phyloP scores from a whole-genome alignment of 73 alveolate genomes.

The Durusdinium trenchii region DNA sequence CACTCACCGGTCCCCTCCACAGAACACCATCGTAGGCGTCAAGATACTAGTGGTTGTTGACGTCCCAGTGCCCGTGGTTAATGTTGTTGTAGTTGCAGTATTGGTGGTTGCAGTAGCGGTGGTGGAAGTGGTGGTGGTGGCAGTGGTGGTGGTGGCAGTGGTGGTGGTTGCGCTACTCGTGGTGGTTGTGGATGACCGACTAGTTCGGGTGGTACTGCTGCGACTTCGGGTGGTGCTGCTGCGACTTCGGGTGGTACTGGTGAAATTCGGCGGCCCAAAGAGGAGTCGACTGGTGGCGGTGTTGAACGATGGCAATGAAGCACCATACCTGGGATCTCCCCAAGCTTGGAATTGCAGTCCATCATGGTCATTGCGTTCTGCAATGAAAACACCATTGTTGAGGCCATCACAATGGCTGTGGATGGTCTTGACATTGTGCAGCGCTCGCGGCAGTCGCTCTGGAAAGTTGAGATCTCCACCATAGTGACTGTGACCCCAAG shows the following conservation, averaged over 20 bases:
- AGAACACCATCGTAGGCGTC: too few species aligned
- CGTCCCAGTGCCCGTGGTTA: too few species aligned
- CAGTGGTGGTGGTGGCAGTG: neutral
- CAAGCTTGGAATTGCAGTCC: neutral
- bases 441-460: neutral
- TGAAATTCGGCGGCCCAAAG: neutral
- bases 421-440: neutral
- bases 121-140: too few species aligned
- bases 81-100: too few species aligned
- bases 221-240: neutral
- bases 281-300: too few species aligned
- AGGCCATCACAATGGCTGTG: constrained; percentile 24
- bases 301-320: too few species aligned
- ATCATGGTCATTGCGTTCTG: neutral
- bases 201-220: neutral
- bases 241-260: neutral
- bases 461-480: constrained; percentile 17
- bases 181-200: neutral
- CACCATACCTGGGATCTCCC: constrained; percentile 40
- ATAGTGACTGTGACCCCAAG: constrained; percentile 1
- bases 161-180: neutral
- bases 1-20: too few species aligned
- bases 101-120: too few species aligned
- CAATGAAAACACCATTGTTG: constrained; percentile 41
- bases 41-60: too few species aligned